Percentiles rank a stretch among this genome's conserved stretches.
Evolutionary conservation across 2,329 filamentous ascomycete species (phyloP).

Genomic region (Septoria petroselini): DNA sequence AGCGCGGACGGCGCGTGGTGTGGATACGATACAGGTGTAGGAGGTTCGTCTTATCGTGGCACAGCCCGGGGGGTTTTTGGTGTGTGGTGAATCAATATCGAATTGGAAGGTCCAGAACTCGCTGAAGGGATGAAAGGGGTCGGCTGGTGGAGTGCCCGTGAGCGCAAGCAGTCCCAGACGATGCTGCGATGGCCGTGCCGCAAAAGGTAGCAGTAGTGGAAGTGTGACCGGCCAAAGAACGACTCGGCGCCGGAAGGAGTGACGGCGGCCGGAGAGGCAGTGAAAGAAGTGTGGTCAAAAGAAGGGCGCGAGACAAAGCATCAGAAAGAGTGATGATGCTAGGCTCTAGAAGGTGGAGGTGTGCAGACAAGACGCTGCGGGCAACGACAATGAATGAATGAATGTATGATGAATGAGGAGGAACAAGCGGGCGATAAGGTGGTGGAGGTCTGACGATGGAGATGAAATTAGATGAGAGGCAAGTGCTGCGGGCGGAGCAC

Average conservation of each 20-base stretch:
- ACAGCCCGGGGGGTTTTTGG: slow-evolving; percentile 19
- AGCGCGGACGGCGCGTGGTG: neutral
- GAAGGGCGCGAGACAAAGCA: slow-evolving; percentile 29
- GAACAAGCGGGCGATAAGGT: slow-evolving; percentile 14
- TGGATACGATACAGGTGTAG: slow-evolving; percentile 18
- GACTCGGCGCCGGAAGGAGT: slow-evolving; percentile 35
- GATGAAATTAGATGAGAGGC: slow-evolving; percentile 18
- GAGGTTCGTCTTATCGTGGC: slow-evolving; percentile 26
- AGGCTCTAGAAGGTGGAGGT: too few species aligned
- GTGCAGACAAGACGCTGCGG: neutral
- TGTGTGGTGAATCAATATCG: slow-evolving; percentile 18
- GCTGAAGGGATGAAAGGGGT: slow-evolving; percentile 27
- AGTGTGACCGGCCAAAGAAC: slow-evolving; percentile 24
- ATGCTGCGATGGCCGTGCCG: too few species aligned
- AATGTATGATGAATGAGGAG: too few species aligned
- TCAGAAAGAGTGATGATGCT: slow-evolving; percentile 35
- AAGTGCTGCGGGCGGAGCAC: slow-evolving; percentile 1
- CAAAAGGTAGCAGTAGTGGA: slow-evolving; percentile 20
- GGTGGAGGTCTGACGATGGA: slow-evolving; percentile 15
- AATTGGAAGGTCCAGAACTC: slow-evolving; percentile 24
- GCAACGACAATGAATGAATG: slow-evolving; percentile 11
- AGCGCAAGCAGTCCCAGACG: too few species aligned
- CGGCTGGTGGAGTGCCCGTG: too few species aligned
- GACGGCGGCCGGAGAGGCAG: slow-evolving; percentile 20
- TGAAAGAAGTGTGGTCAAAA: slow-evolving; percentile 30